These are phyloP conservation scores for Camellia granthamiana DNA, from an alignment of 148 eudicot genomes.

Conservation along the genomic window DNA sequence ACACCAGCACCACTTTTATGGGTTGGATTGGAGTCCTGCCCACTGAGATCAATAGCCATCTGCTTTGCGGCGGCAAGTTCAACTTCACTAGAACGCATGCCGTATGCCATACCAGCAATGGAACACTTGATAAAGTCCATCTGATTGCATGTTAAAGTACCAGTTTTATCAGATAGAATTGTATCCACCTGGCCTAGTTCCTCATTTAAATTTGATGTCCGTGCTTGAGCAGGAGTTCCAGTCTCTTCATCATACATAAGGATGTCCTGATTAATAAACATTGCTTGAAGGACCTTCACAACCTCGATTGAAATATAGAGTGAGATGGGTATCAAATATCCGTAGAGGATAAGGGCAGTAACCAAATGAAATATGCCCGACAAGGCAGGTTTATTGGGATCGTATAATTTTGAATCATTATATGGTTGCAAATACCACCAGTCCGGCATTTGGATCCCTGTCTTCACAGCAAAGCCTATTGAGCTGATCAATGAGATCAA, in stretches of 20 bases:
- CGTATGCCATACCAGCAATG: conserved; percentile 79
- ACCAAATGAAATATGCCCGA: conserved; percentile 79
- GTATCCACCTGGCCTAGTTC: conserved; percentile 97
- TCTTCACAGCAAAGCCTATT: conserved; percentile 51
- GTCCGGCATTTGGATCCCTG: conserved; percentile 43
- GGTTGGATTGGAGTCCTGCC: conserved; percentile 27
- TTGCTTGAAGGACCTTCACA: conserved; percentile 92
- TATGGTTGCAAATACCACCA: conserved; percentile 62
- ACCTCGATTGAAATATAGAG: conserved; percentile 94
- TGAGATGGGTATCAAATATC: conserved; percentile 92
- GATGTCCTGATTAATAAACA: conserved; percentile 75
- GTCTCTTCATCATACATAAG: conserved; percentile 85
- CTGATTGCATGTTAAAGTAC: conserved; percentile 94
- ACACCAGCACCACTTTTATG: conserved; percentile 13
- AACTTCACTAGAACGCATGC: conserved; percentile 76
- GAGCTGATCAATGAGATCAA: conserved; percentile 66
- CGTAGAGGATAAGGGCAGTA: conserved; percentile 91
- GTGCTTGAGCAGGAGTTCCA: conserved; percentile 89
- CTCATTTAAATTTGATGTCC: conserved; percentile 94
- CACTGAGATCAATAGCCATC: conserved; percentile 72
- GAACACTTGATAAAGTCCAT: conserved; percentile 98
- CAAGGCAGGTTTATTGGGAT: conserved; percentile 52
- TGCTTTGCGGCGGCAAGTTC: conserved; percentile 93
- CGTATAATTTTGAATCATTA: conserved; percentile 30
- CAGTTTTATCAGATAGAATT: conserved; percentile 95